phyloP scores from a whole-genome alignment of 805 yeast species.

The Kluyveromyces lactis region DNA sequence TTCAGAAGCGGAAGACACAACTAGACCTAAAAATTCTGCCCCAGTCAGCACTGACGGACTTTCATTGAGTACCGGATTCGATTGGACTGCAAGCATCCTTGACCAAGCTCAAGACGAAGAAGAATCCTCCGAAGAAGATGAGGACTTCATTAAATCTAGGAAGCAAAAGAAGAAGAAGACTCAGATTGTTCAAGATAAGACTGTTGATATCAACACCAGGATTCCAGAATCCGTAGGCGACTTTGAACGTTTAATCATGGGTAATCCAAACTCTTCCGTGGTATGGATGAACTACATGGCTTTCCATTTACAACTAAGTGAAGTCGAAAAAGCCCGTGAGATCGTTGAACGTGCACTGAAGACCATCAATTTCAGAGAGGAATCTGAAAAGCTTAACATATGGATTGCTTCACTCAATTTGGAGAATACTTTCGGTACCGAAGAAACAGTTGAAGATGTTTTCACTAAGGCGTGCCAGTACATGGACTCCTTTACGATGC shows the following conservation, averaged over 20 bases:
- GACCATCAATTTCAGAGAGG: conserved; percentile 84
- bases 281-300: conserved; percentile 99
- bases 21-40: conserved; percentile 20
- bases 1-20: conserved; percentile 31
- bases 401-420: conserved; percentile 94
- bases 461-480: conserved; percentile 82
- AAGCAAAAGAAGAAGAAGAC: conserved; percentile 38
- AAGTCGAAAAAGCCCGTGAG: conserved; percentile 88
- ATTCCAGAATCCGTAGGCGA: conserved; percentile 90
- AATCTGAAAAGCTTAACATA: conserved; percentile 83
- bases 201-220: conserved; percentile 73
- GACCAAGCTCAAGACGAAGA: conserved; percentile 65
- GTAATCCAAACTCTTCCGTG: conserved; percentile 89
- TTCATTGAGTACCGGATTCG: conserved; percentile 73
- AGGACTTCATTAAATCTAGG: conserved; percentile 39
- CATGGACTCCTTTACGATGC: conserved; percentile 82
- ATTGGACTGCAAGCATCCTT: conserved; percentile 88
- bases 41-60: conserved; percentile 43
- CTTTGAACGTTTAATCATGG: conserved; percentile 84
- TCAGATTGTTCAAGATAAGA: conserved; percentile 59
- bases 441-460: conserved; percentile 68
- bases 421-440: conserved; percentile 88
- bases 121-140: conserved; percentile 49
- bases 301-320: conserved; percentile 90
- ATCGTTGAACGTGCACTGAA: conserved; percentile 88